These are phyloP conservation scores for Barnettozyma salicaria DNA, from an alignment of 805 yeast genomes.

Conservation along the genomic window DNA sequence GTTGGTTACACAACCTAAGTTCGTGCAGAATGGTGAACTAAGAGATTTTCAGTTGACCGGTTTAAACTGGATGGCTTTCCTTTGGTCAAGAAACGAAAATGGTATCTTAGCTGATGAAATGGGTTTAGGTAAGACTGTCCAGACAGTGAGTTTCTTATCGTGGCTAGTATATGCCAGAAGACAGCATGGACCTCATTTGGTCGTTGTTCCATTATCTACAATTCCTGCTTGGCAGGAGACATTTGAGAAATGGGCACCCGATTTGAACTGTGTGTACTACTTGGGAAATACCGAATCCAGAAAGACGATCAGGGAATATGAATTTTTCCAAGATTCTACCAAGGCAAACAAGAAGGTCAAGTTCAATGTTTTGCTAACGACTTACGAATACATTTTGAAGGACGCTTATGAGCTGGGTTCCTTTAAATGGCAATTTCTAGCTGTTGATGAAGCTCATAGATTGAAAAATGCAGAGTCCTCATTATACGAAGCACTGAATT, in stretches of 20 bases:
- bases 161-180: constrained; percentile 94
- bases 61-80: constrained; percentile 98
- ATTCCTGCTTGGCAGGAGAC: constrained; percentile 99
- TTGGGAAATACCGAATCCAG: constrained; percentile 90
- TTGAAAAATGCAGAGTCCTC: constrained; percentile 92
- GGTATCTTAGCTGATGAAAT: constrained; percentile 98
- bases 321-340: constrained; percentile 50
- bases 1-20: constrained; percentile 77
- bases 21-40: constrained; percentile 83
- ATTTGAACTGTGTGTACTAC: constrained; percentile 85
- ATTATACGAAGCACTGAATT: constrained; percentile 77
- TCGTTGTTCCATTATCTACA: constrained; percentile 94
- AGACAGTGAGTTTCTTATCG: constrained; percentile 87
- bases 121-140: constrained; percentile 98
- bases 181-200: constrained; percentile 95
- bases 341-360: constrained; percentile 57
- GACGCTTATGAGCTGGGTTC: constrained; percentile 77
- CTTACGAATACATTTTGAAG: constrained; percentile 92
- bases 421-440: constrained; percentile 91
- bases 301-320: constrained; percentile 73
- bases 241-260: constrained; percentile 96
- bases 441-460: constrained; percentile 98
- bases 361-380: constrained; percentile 87
- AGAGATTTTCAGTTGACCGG: constrained; percentile 98
- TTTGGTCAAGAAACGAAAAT: constrained; percentile 96